These are phyloP conservation scores for Arabidopsis lyrata DNA, from an alignment of 441 rosid genomes.

Conservation along the genomic window DNA sequence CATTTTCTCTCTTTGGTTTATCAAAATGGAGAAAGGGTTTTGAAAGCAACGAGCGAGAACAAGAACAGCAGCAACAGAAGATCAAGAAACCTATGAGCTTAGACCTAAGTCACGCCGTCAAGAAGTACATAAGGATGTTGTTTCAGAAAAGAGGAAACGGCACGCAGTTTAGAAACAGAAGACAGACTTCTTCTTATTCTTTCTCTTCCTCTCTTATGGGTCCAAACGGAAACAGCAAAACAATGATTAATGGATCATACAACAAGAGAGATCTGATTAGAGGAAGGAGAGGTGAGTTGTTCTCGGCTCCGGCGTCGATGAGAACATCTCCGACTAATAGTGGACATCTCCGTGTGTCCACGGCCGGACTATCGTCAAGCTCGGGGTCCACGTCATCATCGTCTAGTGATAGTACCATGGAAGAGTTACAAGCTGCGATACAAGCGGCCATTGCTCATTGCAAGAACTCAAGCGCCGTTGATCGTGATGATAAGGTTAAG, in stretches of 20 bases:
- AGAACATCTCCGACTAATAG: conserved; percentile 89
- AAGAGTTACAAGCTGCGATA: conserved; percentile 95
- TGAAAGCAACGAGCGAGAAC: conserved; percentile 49
- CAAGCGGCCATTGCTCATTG: conserved; percentile 99
- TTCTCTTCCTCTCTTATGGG: conserved; percentile 36
- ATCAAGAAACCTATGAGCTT: conserved; percentile 63
- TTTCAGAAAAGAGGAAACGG: conserved; percentile 65
- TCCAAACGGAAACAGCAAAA: conserved; percentile 38
- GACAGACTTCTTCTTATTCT: conserved; percentile 58
- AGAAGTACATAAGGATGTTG: conserved; percentile 71
- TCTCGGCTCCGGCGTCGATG: conserved; percentile 91
- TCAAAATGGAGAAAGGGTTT: conserved; percentile 61
- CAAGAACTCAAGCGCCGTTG: conserved; percentile 83
- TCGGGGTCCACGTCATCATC: conserved; percentile 52
- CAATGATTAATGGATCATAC: conserved; percentile 48
- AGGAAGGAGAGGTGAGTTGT: conserved; percentile 55
- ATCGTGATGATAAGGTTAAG: conserved; percentile 49
- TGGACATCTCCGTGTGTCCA: conserved; percentile 54
- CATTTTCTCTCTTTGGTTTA: conserved; percentile 75
- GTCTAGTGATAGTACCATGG: conserved; percentile 83
- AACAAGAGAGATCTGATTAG: conserved; percentile 54
- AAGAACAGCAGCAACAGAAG: conserved; percentile 48
- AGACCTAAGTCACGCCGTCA: conserved; percentile 63
- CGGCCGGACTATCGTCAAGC: conserved; percentile 54
- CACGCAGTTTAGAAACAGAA: conserved; percentile 47